Base-by-base conservation (phyloP, 2,329 filamentous ascomycete species). In the Hysterium pulicare region DNA sequence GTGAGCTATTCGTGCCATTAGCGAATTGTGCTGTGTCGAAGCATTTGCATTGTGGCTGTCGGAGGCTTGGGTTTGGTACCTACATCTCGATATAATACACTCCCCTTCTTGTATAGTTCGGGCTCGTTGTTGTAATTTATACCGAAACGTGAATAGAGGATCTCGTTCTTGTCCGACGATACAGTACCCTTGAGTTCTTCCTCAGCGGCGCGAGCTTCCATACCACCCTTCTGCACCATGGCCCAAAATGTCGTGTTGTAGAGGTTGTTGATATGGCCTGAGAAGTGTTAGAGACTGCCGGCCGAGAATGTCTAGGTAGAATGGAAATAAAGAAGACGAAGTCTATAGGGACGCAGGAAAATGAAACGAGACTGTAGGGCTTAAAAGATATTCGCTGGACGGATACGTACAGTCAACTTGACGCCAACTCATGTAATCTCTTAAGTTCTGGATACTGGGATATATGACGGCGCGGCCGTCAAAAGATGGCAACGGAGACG, bases 111-210 rank as follows among this genome's bases (percentile, higher is more conserved):
- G 67, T 81, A 95, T 13, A 96, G 90, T 49, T 94, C 89, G 0
- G 82, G 82, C 66, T 98, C 93, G 53, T 95, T 93, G 68, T 98
- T 98, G 71, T 98, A 98, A 69, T 98, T 98, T 62, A 97, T 90
- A 2, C 83, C 81, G 66, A 95, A 97, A 20, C 78, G 78, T 2
- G 83, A 86, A 66, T 93, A 98, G 11, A 98, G 71, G 16, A 98
- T 94, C 71, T 98, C 93, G 61, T 98, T 93, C 71, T 98, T 98
- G 58, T 97, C 90, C 2, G 82, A 76, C 3, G 90, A 81, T 1
- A 94, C 69, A 0, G 90, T 94, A 3, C 91, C 90, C 2, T 87
- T 83, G 33, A 98, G 77, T 45, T 81, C 79, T 58, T 85, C 79
- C 63, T 97, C 91, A 0, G 93, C 93, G 45, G 88, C 85, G 38